Evolutionary conservation across 192 early-diverging fungal species (phyloP).

Genomic region (Phlyctochytrium arcticum): DNA sequence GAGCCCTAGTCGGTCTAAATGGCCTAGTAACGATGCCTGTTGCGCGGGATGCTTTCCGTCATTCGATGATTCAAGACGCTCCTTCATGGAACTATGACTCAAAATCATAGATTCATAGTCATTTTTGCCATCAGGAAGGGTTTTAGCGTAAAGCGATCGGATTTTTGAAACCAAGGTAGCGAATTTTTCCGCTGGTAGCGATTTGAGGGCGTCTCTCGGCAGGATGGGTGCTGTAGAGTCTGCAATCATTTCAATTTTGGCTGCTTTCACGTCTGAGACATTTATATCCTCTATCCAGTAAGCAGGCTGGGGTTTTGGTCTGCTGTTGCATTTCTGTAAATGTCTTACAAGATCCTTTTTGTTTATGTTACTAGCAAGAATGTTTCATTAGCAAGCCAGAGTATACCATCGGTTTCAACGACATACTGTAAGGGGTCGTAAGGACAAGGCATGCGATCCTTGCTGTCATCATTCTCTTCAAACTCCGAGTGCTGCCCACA

Average conservation of each 20-base stretch:
- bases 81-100: conserved; percentile 29
- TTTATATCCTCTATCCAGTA: conserved; percentile 43
- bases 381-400: neutral
- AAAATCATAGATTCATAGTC: conserved; percentile 15
- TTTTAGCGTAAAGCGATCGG: conserved; percentile 10
- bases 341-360: conserved; percentile 54
- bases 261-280: neutral
- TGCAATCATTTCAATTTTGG: neutral
- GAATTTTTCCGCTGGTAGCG: conserved; percentile 15
- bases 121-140: neutral
- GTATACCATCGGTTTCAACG: neutral
- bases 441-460: conserved; percentile 66
- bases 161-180: conserved; percentile 14
- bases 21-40: conserved; percentile 79
- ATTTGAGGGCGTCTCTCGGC: neutral
- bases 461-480: conserved; percentile 12
- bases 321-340: conserved; percentile 59
- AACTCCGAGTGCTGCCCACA: conserved; percentile 68
- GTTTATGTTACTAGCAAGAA: conserved; percentile 42
- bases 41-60: conserved; percentile 53
- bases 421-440: conserved; percentile 69
- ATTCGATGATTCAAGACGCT: conserved; percentile 9
- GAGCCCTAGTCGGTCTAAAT: conserved; percentile 60
- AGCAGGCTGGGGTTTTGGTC: conserved; percentile 47
- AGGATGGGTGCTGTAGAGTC: neutral